Conservation (phyloP, 1,139 yeast species). For the Wickerhamomyces sp. region DNA sequence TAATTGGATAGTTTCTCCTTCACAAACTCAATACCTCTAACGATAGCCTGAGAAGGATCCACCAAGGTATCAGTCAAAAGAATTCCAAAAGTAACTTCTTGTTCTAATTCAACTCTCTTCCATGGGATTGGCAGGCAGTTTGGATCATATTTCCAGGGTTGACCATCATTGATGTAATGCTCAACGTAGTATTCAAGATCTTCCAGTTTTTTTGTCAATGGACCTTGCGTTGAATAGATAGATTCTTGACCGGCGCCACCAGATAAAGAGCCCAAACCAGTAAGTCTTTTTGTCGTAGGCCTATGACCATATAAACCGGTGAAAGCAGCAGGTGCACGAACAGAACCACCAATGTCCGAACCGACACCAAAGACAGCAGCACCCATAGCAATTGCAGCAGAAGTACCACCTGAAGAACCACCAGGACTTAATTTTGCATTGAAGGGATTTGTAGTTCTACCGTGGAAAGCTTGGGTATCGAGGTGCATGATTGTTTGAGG, state of each 20-base stretch:
- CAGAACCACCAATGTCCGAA: constrained; percentile 76
- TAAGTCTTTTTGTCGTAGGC: constrained; percentile 61
- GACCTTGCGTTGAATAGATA: constrained; percentile 56
- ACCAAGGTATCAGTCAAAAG: constrained; percentile 41
- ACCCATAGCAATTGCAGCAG: constrained; percentile 59
- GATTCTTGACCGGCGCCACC: constrained; percentile 42
- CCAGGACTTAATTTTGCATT: constrained; percentile 53
- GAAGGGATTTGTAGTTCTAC: constrained; percentile 50
- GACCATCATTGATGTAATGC: constrained; percentile 52
- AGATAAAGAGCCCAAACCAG: constrained; percentile 48
- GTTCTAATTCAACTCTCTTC: constrained; percentile 44
- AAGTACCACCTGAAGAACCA: constrained; percentile 80
- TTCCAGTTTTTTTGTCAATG: constrained; percentile 55
- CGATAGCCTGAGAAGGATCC: constrained; percentile 52
- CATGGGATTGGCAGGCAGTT: constrained; percentile 50
- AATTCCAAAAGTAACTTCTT: constrained; percentile 32
- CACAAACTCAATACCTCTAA: constrained; percentile 38
- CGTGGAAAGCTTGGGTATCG: constrained; percentile 45
- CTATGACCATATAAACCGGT: constrained; percentile 65
- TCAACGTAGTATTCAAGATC: constrained; percentile 65
- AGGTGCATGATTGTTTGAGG: constrained; percentile 59
- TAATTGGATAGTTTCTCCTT: constrained; percentile 33
- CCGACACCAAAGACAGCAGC: constrained; percentile 68
- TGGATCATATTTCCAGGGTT: constrained; percentile 57
- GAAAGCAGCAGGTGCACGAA: constrained; percentile 73